These are phyloP conservation scores for Russula earlei DNA, from an alignment of 768 basidiomycete genomes.

Conservation along the genomic window DNA sequence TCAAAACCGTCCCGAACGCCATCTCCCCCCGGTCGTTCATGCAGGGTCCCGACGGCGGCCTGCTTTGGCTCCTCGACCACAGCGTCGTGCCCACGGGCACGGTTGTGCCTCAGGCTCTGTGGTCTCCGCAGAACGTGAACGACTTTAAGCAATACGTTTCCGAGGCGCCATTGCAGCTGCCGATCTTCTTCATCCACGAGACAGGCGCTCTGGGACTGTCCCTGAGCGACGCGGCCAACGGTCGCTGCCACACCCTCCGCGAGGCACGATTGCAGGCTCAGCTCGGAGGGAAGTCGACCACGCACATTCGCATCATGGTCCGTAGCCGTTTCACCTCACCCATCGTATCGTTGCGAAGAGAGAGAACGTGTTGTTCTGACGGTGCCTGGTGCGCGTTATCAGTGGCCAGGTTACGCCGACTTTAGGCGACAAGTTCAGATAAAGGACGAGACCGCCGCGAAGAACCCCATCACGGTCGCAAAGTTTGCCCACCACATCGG, in stretches of 20 bases:
- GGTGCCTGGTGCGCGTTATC: not conserved
- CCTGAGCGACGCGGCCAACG: not conserved
- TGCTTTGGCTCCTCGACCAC: constrained; percentile 4
- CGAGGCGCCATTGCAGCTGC: constrained; percentile 6
- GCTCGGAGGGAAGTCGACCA: constrained; percentile 8
- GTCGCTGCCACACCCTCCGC: constrained; percentile 3
- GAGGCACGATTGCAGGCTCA: not conserved
- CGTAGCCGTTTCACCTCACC: not conserved
- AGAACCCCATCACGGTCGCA: constrained; percentile 3
- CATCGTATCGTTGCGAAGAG: not conserved
- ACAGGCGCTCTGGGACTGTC: constrained; percentile 5
- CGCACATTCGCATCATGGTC: constrained; percentile 8
- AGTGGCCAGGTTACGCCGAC: constrained; percentile 10
- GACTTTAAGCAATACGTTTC: constrained; percentile 6
- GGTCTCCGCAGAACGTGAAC: not conserved
- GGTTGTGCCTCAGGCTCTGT: constrained; percentile 9
- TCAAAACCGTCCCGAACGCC: not conserved
- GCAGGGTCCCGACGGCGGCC: not conserved
- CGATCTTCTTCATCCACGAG: constrained; percentile 10
- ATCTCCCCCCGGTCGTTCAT: not conserved
- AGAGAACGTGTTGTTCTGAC: not conserved
- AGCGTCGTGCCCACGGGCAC: not conserved
- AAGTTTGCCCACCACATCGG: constrained; percentile 13
- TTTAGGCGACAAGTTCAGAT: constrained; percentile 14
- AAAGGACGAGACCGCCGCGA: constrained; percentile 1